Base-by-base conservation (phyloP, 2,329 filamentous ascomycete species). In the Zasmidium citrigriseum region DNA sequence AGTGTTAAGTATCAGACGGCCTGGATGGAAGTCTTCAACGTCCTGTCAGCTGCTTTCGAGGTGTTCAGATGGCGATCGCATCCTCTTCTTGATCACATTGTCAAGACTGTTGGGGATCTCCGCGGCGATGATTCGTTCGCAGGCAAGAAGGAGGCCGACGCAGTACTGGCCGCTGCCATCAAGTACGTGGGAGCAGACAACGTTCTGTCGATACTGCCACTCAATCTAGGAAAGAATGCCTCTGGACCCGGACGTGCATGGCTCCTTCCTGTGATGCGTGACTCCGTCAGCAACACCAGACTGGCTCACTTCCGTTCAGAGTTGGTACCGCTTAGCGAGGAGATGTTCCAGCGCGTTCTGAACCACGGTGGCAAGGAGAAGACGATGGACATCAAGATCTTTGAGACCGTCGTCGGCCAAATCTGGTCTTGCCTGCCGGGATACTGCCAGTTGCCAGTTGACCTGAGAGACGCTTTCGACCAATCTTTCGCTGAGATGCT, bases 341-440 rank as follows among this genome's bases (percentile, higher is more conserved):
- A 84, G 51, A 90, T 99, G 81, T 97, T 93, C 74, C 91, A 98
- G 73, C 87, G 85, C 64, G 90, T 98, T 4, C 79, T 96, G 48
- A 89, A 96, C 61, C 89, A 96, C 68, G 90, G 89, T 14, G 80
- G 85, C 21, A 86, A 86, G 14, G 90, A 93, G 71, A 97, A 96
- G 81, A 95, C 91, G 0, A 93, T 96, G 83, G 92, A 98, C 73
- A 85, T 95, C 71, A 99, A 99, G 81, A 96, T 99, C 59, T 99
- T 95, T 72, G 93, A 99, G 77, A 98, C 95, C 0, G 81, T 99
- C 3, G 91, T 99, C 9, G 89, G 96, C 66, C 95, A 99, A 72
- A 93, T 93, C 45, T 99, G 95, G 95, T 91, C 91, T 0, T 88
- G 90, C 52, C 82, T 99, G 16, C 93, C 95, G 0, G 95, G 95